These are phyloP conservation scores for Vicia villosa DNA, from an alignment of 306 rosid genomes.

Conservation along the genomic window DNA sequence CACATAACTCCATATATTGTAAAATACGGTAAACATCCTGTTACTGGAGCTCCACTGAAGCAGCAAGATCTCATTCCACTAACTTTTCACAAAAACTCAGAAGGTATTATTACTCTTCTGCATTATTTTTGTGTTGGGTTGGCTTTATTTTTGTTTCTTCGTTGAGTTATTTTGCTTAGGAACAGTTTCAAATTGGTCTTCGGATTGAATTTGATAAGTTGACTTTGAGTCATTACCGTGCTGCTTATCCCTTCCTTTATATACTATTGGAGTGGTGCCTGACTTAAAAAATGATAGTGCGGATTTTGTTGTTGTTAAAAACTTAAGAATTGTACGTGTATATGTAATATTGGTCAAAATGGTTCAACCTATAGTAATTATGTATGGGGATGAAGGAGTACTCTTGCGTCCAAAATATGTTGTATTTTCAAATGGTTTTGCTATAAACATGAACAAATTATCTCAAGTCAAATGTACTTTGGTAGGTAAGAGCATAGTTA, in stretches of 20 bases:
- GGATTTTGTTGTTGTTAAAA: background rate
- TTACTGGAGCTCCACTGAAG: conserved; percentile 74
- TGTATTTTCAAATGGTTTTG: conserved; percentile 11
- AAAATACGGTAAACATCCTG: conserved; percentile 89
- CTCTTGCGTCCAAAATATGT: background rate
- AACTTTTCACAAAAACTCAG: conserved; percentile 87
- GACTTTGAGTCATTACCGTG: background rate
- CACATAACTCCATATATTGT: conserved; percentile 72
- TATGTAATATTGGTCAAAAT: background rate
- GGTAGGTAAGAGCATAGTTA: background rate
- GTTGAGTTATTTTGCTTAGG: background rate
- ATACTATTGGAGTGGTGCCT: conserved; percentile 8
- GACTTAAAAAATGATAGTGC: background rate
- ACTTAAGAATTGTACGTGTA: background rate
- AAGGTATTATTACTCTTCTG: conserved; percentile 52
- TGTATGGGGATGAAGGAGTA: conserved; percentile 13
- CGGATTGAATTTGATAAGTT: background rate
- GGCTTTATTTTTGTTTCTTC: background rate
- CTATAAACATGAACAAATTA: background rate
- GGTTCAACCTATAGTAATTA: background rate
- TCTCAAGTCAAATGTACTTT: conserved; percentile 3
- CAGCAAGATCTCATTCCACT: conserved; percentile 79
- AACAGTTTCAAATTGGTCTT: background rate
- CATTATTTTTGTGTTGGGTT: background rate
- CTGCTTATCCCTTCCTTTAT: background rate